Evolutionary conservation across 129 eudicot genomes (phyloP).

Genomic region (Flaveria bidentis): DNA sequence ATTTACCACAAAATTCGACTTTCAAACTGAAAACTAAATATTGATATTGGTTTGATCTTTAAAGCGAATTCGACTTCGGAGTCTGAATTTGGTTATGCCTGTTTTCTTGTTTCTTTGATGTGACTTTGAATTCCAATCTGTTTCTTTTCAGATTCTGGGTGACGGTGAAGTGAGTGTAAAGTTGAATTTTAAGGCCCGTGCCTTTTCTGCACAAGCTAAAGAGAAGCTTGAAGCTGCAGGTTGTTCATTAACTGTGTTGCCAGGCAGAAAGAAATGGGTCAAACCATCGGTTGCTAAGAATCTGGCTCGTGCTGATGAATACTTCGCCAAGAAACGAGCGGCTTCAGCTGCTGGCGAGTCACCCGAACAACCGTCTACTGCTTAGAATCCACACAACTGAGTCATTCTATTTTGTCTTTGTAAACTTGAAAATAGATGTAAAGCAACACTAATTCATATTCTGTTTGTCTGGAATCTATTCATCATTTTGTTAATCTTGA

Average conservation of each 20-base stretch:
- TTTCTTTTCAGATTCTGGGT: conserved; percentile 58
- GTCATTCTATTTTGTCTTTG: conserved; percentile 14
- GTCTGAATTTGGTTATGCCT: not conserved
- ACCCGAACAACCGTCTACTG: conserved; percentile 47
- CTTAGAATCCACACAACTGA: conserved; percentile 38
- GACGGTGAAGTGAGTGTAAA: conserved; percentile 74
- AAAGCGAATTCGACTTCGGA: not conserved
- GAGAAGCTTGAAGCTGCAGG: conserved; percentile 93
- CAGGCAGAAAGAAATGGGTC: conserved; percentile 90
- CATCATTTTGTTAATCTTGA: not conserved
- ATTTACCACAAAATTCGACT: not conserved
- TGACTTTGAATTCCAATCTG: not conserved
- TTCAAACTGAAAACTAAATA: not conserved
- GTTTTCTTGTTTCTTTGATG: not conserved
- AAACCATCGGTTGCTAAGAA: conserved; percentile 79
- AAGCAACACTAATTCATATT: conserved; percentile 33
- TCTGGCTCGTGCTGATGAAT: conserved; percentile 80
- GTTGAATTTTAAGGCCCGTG: conserved; percentile 82
- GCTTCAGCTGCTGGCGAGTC: conserved; percentile 53
- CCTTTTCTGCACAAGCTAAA: conserved; percentile 77
- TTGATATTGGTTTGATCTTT: not conserved
- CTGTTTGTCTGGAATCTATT: conserved; percentile 26
- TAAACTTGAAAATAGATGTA: conserved; percentile 44
- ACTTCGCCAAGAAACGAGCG: conserved; percentile 89
- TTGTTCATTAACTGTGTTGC: conserved; percentile 71